Evolutionary conservation across 139 green algal genomes (phyloP), one percentile per base, ranked within the genome.

Genomic region (Chlamydomonas sp.): DNA sequence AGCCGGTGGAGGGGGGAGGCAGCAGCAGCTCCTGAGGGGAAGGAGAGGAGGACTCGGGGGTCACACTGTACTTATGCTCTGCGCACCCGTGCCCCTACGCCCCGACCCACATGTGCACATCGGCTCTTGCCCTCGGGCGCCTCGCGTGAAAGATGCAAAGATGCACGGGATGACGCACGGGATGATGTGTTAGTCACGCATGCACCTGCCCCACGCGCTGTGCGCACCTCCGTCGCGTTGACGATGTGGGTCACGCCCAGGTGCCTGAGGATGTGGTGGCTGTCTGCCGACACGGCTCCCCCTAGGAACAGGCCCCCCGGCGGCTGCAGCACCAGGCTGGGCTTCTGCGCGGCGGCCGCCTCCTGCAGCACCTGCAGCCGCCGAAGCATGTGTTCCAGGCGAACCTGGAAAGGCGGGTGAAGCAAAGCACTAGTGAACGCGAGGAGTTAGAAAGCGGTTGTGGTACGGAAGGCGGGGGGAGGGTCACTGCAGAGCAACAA

Each of bases 231-330:
- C 16, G 96, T 97, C 0, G 95, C 93, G 68, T 98, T 99, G 9
- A 99, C 85, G 63, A 98, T 91, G 88, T 98, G 95, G 0, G 94
- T 97, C 86, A 99, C 94, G 73, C 96, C 95, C 86, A 97, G 91
- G 87, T 98, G 94, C 7, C 89, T 85, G 83, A 98, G 92, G 85
- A 97, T 79, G 88, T 97, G 93, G 75, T 94, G 89, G 64, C 80
- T 93, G 93, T 95, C 91, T 1, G 97, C 95, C 31, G 93, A 92
- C 74, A 98, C 94, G 0, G 95, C 96, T 8, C 90, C 92, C 6
- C 95, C 96, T 17, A 99, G 78, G 86, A 93, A 99, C 20, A 99
- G 89, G 20, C 66, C 59, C 68, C 8, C 1, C 5, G 89, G 61
- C 0, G 92, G 91, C 61, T 94, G 64, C 62, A 98, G 85, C 60